Base-by-base conservation (phyloP, 1,284 basidiomycete genomes). In the Ustilago esculenta region DNA sequence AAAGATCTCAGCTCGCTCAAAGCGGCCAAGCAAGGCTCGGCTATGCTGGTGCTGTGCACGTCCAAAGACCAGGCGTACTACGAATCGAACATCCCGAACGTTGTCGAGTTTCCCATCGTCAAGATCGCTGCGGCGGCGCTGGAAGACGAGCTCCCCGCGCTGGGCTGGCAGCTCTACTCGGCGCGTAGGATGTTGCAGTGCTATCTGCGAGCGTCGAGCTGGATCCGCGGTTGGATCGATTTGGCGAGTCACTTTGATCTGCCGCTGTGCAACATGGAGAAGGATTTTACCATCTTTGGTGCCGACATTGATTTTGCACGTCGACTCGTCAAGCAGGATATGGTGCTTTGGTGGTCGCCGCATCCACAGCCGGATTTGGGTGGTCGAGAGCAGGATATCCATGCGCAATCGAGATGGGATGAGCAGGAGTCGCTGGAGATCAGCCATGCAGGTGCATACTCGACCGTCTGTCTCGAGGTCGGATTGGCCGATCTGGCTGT, bases 271-370 rank as follows among this genome's bases (percentile, higher is more conserved):
- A 94, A 98, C 81, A 86, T 98, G 44, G 92, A 94, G 43, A 89
- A 90, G 7, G 95, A 98, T 77, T 89, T 93, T 45, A 89, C 92
- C 1, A 84, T 97, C 17, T 87, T 91, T 72, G 85, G 96, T 27
- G 89, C 93, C 2, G 96, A 99, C 74, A 86, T 98, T 58, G 91
- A 90, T 71, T 95, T 97, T 79, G 92, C 95, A 0, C 88, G 94
- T 5, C 87, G 91, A 20, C 84, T 98, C 40, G 85, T 89, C 46
- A 88, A 89, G 52, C 91, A 96, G 68, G 96, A 98, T 78, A 89
- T 92, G 82, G 85, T 98, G 2, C 85, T 98, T 1, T 99, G 96
- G 96, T 99, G 96, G 96, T 95, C 95, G 4, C 52, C 64, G 5
- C 59, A 50, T 35, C 87, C 90, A 1, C 88, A 89, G 4, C 94